phyloP scores from a whole-genome alignment of 495 filamentous ascomycete genomes.

The Penicillium robsamsonii region DNA sequence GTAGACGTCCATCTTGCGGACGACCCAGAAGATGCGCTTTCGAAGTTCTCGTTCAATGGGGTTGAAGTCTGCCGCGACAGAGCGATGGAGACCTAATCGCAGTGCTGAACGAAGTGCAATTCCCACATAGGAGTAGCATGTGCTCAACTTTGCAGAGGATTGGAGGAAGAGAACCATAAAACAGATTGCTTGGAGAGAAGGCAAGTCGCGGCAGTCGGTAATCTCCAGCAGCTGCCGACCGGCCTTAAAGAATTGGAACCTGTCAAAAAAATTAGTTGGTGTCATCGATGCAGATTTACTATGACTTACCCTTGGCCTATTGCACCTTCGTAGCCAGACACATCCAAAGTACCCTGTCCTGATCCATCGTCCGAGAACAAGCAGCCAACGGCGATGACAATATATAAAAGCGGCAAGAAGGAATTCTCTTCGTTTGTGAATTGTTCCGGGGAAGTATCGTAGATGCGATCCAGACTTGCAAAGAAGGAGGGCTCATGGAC shows the following conservation, averaged over 20 bases:
- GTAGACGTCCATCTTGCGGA: conserved; percentile 92
- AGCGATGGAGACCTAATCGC: conserved; percentile 84
- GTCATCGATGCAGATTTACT: not conserved
- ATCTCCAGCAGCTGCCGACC: conserved; percentile 82
- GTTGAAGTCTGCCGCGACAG: conserved; percentile 69
- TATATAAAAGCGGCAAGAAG: conserved; percentile 81
- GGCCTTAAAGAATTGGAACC: conserved; percentile 80
- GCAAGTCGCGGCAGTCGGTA: conserved; percentile 85
- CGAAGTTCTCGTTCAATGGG: conserved; percentile 83
- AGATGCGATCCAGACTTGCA: conserved; percentile 72
- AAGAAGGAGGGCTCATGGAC: conserved; percentile 89
- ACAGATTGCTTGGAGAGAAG: conserved; percentile 78
- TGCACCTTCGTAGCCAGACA: conserved; percentile 64
- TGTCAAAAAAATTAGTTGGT: conserved; percentile 31
- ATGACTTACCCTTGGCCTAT: conserved; percentile 74
- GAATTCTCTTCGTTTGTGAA: conserved; percentile 72
- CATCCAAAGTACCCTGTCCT: conserved; percentile 39
- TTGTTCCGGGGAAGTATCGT: conserved; percentile 65
- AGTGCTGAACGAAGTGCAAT: conserved; percentile 83
- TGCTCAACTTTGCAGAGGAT: conserved; percentile 84
- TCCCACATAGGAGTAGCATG: conserved; percentile 90
- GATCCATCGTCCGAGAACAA: conserved; percentile 63
- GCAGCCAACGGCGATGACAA: conserved; percentile 80
- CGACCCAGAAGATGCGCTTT: conserved; percentile 84
- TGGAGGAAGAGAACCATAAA: conserved; percentile 95